Base-by-base conservation (phyloP, 345 rosid genomes). In the Populus alba region DNA sequence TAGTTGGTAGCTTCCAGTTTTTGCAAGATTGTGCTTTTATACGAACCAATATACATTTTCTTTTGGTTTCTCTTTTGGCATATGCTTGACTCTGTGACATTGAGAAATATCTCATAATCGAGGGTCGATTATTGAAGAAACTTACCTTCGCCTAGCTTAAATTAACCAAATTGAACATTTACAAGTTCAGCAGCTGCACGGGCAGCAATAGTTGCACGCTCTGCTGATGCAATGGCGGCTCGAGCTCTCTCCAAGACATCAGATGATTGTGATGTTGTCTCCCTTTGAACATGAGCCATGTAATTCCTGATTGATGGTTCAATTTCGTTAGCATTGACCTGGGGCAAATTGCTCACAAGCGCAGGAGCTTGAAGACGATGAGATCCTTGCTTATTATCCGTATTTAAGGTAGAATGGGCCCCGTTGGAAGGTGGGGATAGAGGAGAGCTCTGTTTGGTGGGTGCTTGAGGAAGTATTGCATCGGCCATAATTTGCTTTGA, bases 111-210 rank as follows among this genome's bases (percentile, higher is more conserved):
- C 71, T 22, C 13, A 35, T 16, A n/a, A 12, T 68, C 49, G 20
- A 29, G 43, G 59, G 35, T 31, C 35, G 65, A 74, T 37, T 22
- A 41, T 27, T 33, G 61, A 45, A 59, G 22, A 23, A 31, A 63
- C 72, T 79, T 81, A 47, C 82, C 84, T 74, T 81, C 86, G 70
- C 84, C 87, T 59, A 79, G 69, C 78, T 88, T 88, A 77, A 61
- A 51, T 8, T 84, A 75, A 75, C 83, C 82, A 67, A 85, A 90
- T 25, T 88, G 76, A 66, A 81, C 88, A 82, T 89, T 91, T 59
- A 84, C 97, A 55, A 95, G 89, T 57, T 84, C 89, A 10, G 92
- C 97, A 72, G 99, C 97, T 61, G 99, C 91, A 75, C 90, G 99
- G 45, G 99, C 99, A 68, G 93, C 84, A 22, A 92, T 91, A 23